Conservation (phyloP, 192 early-diverging fungal genomes). For the Mortierella claussenii region DNA sequence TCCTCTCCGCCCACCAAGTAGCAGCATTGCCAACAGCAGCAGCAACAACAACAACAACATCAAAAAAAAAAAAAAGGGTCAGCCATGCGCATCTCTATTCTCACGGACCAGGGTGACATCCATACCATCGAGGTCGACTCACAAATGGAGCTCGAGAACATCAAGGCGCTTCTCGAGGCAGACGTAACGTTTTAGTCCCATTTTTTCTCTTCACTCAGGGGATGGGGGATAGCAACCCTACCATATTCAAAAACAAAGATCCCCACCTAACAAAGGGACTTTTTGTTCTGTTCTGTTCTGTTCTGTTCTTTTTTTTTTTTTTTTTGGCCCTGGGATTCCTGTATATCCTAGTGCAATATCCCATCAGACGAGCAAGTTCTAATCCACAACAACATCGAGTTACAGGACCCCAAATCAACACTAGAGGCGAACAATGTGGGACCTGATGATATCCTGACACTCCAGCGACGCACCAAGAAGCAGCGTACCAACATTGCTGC, state of each 20-base stretch:
- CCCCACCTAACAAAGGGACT: too few relatives aligned
- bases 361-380: conserved; percentile 72
- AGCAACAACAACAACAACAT: not conserved
- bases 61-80: not conserved
- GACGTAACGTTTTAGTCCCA: conserved; percentile 59
- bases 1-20: too few relatives aligned
- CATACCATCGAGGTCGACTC: conserved; percentile 76
- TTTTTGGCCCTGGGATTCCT: not conserved
- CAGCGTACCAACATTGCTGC: conserved; percentile 30
- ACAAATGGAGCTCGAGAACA: conserved; percentile 79
- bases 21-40: not conserved
- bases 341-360: conserved; percentile 72
- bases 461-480: conserved; percentile 55
- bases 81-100: conserved; percentile 68
- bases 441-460: conserved; percentile 80
- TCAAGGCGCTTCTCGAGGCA: conserved; percentile 87
- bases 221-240: too few relatives aligned
- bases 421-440: conserved; percentile 72
- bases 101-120: conserved; percentile 67
- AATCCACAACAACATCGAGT: conserved; percentile 70
- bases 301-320: not conserved
- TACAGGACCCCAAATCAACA: conserved; percentile 70
- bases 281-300: not conserved
- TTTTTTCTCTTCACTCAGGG: not conserved
- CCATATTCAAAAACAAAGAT: too few relatives aligned